Conservation (phyloP, 2,329 filamentous ascomycete genomes). For the Clarireedia paspali region DNA sequence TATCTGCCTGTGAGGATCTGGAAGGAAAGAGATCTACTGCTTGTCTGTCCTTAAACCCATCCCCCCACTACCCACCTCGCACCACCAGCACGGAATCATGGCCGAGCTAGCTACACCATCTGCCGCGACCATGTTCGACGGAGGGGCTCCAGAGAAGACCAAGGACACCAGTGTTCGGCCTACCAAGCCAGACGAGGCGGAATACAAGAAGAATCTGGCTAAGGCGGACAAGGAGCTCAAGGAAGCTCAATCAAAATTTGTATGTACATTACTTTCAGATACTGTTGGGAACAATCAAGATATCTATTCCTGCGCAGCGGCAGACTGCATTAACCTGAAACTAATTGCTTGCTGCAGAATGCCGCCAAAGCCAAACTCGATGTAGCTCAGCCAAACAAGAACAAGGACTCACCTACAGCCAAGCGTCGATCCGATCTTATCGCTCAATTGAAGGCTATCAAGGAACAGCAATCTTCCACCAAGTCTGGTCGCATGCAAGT, state of each 20-base stretch:
- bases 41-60: neutral
- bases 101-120: conserved; percentile 37
- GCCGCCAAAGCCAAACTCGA: conserved; percentile 85
- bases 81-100: conserved; percentile 31
- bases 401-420: conserved; percentile 70
- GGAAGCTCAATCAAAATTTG: conserved; percentile 63
- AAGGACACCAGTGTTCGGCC: conserved; percentile 47
- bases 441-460: conserved; percentile 73
- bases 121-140: conserved; percentile 35
- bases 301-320: conserved; percentile 2
- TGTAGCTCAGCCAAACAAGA: conserved; percentile 64
- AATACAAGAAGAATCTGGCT: conserved; percentile 70
- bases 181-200: conserved; percentile 78
- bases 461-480: conserved; percentile 76
- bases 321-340: conserved; percentile 8
- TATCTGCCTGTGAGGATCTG: neutral
- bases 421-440: conserved; percentile 84
- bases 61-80: neutral
- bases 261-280: conserved; percentile 33
- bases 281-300: neutral
- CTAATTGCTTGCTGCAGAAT: conserved; percentile 49
- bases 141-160: conserved; percentile 25
- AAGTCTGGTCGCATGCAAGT: conserved; percentile 74
- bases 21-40: neutral
- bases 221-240: conserved; percentile 83